These are phyloP conservation scores for Platanthera zijinensis DNA, from an alignment of 106 monocot genomes.

Conservation along the genomic window DNA sequence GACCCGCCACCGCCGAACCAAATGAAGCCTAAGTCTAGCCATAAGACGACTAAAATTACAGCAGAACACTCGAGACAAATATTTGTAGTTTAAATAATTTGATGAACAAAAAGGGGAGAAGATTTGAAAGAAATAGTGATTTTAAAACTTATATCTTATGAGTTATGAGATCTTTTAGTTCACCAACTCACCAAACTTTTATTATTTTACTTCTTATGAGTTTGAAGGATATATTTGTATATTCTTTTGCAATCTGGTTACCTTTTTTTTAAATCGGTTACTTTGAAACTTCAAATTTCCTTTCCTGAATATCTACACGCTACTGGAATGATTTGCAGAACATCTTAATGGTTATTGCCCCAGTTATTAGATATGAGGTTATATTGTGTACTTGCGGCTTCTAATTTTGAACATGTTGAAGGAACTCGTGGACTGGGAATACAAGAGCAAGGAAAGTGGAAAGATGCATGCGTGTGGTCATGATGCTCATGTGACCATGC, in stretches of 20 bases:
- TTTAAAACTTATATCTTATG: no score
- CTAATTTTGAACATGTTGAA: conserved; percentile 9
- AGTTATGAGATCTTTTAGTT: no score
- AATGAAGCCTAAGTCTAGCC: no score
- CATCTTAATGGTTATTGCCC: not conserved
- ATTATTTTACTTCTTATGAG: no score
- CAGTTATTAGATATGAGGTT: not conserved
- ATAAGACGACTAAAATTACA: no score
- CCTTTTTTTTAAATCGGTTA: not conserved
- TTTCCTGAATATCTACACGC: not conserved
- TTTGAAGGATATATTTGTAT: no score
- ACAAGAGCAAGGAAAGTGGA: conserved; percentile 69
- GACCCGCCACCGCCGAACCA: no score
- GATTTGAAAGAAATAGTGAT: no score
- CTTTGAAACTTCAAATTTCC: not conserved
- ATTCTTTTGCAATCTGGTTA: not conserved
- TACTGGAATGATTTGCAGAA: not conserved
- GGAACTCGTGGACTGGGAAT: conserved; percentile 82
- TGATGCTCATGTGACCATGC: conserved; percentile 90
- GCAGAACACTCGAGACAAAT: no score
- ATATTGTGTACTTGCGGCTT: not conserved
- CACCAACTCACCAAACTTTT: no score
- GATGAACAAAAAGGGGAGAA: no score
- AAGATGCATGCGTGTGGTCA: conserved; percentile 98
- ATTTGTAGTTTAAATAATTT: no score